Conservation (phyloP, 805 yeast genomes). For the Dipodascus albidus region DNA sequence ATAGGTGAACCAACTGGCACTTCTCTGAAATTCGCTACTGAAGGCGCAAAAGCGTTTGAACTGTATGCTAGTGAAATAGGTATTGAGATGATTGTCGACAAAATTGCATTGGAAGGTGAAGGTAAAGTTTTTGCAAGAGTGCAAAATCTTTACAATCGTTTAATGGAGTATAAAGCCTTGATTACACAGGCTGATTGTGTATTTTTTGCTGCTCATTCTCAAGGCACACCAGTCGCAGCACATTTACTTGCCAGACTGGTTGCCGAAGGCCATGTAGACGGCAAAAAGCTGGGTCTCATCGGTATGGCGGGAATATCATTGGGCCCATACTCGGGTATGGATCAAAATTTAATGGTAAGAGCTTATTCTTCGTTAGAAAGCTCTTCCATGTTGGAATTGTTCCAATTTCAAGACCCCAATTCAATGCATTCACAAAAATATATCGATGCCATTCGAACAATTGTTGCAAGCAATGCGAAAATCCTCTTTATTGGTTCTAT, state of each 20-base stretch:
- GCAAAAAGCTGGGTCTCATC: conserved; percentile 51
- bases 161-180: conserved; percentile 54
- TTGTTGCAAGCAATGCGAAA: conserved; percentile 63
- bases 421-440: conserved; percentile 63
- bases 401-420: conserved; percentile 73
- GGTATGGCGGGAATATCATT: conserved; percentile 95
- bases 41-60: conserved; percentile 70
- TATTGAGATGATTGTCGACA: conserved; percentile 50
- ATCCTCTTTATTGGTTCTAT: conserved; percentile 77
- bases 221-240: conserved; percentile 88
- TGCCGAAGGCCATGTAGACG: conserved; percentile 37
- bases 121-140: conserved; percentile 85
- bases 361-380: conserved; percentile 88
- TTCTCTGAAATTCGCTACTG: conserved; percentile 78
- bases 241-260: conserved; percentile 65
- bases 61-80: conserved; percentile 45
- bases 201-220: conserved; percentile 91
- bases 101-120: conserved; percentile 87
- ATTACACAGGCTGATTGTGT: conserved; percentile 62
- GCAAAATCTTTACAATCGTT: conserved; percentile 59
- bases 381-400: conserved; percentile 74
- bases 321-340: conserved; percentile 90
- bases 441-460: conserved; percentile 50
- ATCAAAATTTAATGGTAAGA: conserved; percentile 68
- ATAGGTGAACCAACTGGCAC: conserved; percentile 97